These are phyloP conservation scores for Vanrija humicola DNA, from an alignment of 1,284 basidiomycete species.

Conservation along the genomic window DNA sequence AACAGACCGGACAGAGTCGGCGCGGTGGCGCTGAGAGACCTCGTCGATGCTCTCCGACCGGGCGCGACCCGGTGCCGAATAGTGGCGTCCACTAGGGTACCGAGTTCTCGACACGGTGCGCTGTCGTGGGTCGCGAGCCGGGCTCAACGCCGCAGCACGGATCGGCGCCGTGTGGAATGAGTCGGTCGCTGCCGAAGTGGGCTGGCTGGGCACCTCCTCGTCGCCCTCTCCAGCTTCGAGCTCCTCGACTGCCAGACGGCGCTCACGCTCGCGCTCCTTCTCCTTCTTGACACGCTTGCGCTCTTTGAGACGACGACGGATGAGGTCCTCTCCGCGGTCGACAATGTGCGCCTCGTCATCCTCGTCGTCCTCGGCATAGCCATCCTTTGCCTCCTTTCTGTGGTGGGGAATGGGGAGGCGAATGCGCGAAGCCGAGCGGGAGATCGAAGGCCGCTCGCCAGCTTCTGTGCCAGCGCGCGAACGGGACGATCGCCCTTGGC, in stretches of 20 bases:
- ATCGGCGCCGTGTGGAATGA: neutral
- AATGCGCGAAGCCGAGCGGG: conserved; percentile 12
- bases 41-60: neutral
- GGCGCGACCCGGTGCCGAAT: neutral
- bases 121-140: too few species aligned
- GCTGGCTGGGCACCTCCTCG: conserved; percentile 5
- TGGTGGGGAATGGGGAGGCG: conserved; percentile 3
- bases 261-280: conserved; percentile 28
- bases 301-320: conserved; percentile 54
- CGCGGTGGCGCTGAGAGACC: conserved; percentile 21
- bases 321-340: conserved; percentile 57
- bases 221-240: conserved; percentile 21
- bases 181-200: neutral
- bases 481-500: neutral
- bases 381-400: conserved; percentile 1
- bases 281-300: conserved; percentile 47
- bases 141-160: neutral
- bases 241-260: conserved; percentile 10
- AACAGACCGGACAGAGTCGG: neutral
- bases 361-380: conserved; percentile 11
- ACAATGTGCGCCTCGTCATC: conserved; percentile 53
- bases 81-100: neutral
- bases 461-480: neutral
- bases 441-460: neutral
- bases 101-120: neutral